Evolutionary conservation across 345 rosid species (phyloP), one percentile per base, ranked within the genome.

Genomic region (Isatis tinctoria): DNA sequence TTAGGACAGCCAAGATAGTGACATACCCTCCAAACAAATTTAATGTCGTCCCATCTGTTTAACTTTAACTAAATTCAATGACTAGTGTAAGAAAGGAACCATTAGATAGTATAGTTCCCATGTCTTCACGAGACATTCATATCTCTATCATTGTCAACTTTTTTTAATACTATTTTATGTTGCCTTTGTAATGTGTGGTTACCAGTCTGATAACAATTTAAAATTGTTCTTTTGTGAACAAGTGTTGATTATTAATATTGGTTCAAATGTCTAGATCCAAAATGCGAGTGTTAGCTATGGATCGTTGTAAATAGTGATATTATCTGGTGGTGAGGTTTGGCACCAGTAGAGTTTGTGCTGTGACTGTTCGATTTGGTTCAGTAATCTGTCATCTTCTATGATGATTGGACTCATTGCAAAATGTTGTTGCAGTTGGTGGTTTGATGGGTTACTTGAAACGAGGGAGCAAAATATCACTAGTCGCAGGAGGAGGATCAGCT

Each of bases 401-500:
- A 37, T 49, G n/a, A 6, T 37, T 5, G 5, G 70, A 51, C 59
- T 41, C 18, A 53, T 53, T 53, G 39, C 20, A 10, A 60, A 11
- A 27, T 69, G 17, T 63, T 74, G 52, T 62, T 57, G 37, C 79
- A 94, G 97, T 82, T 77, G 98, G 98, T 77, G 97, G 97, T 33
- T 69, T 80, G 64, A 83, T 94, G 92, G 97, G 97, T 44, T 94
- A 81, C 77, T 2, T 88, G 77, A 94, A 92, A 83, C 83, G 88
- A 5, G 97, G 97, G 51, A 94, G 98, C 82, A 92, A 88, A 87
- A 88, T 88, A 72, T 94, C 97, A 3, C 81, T 84, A 39, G 60
- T 82, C 12, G 89, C 97, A 1, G 98, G 97, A 73, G 98, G 97
- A 60, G 26, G 87, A 32, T 87, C 96, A 8, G 91, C 97, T 3